Percentiles rank a stretch among this genome's conserved stretches.
phyloP scores from a whole-genome alignment of 306 rosid species.

The Lotus japonicus region DNA sequence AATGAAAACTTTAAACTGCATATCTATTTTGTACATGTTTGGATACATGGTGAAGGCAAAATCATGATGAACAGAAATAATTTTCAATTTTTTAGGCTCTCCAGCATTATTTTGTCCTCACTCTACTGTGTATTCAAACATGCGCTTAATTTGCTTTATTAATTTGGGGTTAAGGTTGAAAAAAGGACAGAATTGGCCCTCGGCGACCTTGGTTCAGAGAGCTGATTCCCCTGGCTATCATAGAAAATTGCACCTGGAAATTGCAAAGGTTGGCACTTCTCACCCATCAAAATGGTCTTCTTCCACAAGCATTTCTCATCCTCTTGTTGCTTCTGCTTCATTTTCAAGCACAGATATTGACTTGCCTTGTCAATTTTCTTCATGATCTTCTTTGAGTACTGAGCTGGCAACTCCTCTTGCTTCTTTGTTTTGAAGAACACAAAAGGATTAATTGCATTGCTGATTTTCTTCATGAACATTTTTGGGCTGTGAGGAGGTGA shows the following conservation, averaged over 20 bases:
- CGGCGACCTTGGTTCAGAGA: slow-evolving; percentile 35
- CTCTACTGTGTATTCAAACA: no score
- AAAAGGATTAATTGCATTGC: background rate
- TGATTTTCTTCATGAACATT: slow-evolving; percentile 12
- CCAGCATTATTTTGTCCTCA: no score
- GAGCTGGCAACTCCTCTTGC: background rate
- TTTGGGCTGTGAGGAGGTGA: background rate
- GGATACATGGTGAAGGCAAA: no score
- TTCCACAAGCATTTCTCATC: slow-evolving; percentile 40
- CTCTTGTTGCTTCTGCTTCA: background rate
- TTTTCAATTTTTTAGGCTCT: no score
- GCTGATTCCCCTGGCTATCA: slow-evolving; percentile 31
- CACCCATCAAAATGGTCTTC: slow-evolving; percentile 42
- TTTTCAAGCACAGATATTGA: background rate
- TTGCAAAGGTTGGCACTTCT: slow-evolving; percentile 31
- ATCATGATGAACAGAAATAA: no score
- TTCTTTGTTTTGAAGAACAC: slow-evolving; percentile 1
- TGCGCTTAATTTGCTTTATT: no score
- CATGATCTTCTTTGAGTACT: background rate
- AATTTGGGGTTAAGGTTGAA: background rate
- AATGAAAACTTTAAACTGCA: no score
- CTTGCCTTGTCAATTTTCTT: slow-evolving; percentile 10
- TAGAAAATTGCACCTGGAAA: slow-evolving; percentile 46
- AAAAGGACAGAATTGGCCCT: background rate
- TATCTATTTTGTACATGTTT: no score